Conservation (phyloP, 2,329 filamentous ascomycete species). For the Plectosphaerella plurivora region DNA sequence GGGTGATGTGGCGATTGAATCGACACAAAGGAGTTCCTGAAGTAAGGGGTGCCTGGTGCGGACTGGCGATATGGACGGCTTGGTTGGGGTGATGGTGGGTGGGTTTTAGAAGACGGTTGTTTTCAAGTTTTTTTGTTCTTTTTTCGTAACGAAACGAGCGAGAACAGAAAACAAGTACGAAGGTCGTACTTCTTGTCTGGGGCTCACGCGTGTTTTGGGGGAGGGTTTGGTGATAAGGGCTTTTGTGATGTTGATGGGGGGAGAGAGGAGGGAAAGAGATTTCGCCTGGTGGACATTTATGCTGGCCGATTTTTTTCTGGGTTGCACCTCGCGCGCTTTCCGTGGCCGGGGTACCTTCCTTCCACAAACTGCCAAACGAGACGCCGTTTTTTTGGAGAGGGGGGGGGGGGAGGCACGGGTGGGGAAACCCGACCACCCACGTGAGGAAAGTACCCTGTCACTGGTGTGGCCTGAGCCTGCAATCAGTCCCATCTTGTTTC, state of each 20-base stretch:
- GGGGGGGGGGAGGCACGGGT: slow-evolving; percentile 1
- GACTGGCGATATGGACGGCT: neutral
- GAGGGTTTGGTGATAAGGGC: slow-evolving; percentile 32
- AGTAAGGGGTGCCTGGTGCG: neutral
- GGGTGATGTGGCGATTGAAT: neutral
- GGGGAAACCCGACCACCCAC: neutral
- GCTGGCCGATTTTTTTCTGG: slow-evolving; percentile 13
- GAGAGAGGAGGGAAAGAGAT: slow-evolving; percentile 33
- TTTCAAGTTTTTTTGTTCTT: slow-evolving; percentile 56
- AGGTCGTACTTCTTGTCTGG: slow-evolving; percentile 53
- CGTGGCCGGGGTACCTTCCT: neutral
- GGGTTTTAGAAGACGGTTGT: slow-evolving; percentile 24
- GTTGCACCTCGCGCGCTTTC: slow-evolving; percentile 8
- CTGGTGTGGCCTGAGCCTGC: too few species aligned
- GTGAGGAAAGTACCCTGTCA: neutral
- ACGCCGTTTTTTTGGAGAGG: neutral
- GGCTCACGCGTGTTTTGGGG: slow-evolving; percentile 27
- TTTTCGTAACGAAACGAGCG: slow-evolving; percentile 51
- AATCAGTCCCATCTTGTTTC: too few species aligned
- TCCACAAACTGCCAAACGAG: neutral
- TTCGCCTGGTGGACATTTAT: slow-evolving; percentile 20
- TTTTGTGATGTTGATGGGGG: slow-evolving; percentile 42
- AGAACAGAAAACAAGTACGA: slow-evolving; percentile 58
- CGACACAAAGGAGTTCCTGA: neutral
- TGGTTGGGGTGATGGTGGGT: neutral